Percentiles rank a stretch among this genome's conserved stretches.
Evolutionary conservation across 352 stramenopile species (phyloP).

Genomic region (Pythium insidiosum): DNA sequence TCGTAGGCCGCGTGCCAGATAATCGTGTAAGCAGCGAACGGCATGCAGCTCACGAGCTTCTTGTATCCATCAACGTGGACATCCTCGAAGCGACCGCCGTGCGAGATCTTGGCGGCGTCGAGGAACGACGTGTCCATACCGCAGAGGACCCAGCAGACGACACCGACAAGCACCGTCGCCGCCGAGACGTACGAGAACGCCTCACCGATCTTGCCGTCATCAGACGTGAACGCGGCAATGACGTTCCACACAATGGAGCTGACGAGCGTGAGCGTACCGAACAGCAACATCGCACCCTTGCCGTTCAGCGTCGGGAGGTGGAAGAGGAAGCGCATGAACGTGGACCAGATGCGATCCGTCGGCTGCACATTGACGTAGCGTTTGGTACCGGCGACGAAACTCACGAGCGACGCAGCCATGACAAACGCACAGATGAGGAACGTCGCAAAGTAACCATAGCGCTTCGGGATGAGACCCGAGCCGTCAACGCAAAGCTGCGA

Average conservation of each 20-base stretch:
- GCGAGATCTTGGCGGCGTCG: constrained; percentile 24
- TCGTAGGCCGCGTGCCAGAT: constrained; percentile 59
- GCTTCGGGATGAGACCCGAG: constrained; percentile 38
- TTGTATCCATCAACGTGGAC: constrained; percentile 41
- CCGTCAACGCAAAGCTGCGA: constrained; percentile 71
- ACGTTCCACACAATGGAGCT: constrained; percentile 43
- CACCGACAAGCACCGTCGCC: constrained; percentile 21
- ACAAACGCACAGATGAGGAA: constrained; percentile 45
- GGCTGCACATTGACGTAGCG: constrained; percentile 47
- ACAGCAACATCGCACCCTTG: constrained; percentile 26
- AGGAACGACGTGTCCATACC: constrained; percentile 40
- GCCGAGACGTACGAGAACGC: constrained; percentile 43
- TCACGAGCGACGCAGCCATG: constrained; percentile 26
- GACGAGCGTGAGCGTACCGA: constrained; percentile 29
- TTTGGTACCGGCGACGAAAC: constrained; percentile 29
- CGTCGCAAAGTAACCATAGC: constrained; percentile 77
- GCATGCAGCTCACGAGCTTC: constrained; percentile 39
- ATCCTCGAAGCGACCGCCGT: constrained; percentile 30
- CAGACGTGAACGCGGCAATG: constrained; percentile 33
- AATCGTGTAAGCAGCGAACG: constrained; percentile 50
- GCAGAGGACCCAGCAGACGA: constrained; percentile 36
- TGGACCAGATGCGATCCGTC: constrained; percentile 29
- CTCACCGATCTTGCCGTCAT: constrained; percentile 25
- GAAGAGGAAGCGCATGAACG: constrained; percentile 28
- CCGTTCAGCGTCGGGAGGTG: constrained; percentile 16